Base-by-base conservation (phyloP, 2,329 filamentous ascomycete genomes). In the Gaeumannomyces sp. region DNA sequence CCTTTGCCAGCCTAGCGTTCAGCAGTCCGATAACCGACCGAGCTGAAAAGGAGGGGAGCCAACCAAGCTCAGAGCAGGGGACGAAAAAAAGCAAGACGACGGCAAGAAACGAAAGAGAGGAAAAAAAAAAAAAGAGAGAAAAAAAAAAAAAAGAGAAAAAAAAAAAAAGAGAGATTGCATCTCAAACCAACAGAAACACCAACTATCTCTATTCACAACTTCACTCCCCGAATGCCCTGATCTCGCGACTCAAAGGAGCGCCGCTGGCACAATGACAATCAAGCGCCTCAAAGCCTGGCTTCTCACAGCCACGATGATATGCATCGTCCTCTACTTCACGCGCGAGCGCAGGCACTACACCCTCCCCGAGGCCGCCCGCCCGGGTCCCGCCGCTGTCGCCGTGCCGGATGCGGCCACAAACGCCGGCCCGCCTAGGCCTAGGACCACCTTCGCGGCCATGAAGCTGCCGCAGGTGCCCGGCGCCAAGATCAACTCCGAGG, bases 401-500 rank as follows among this genome's bases (percentile, higher is more conserved):
- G 11, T 13, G 11, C 45, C 22, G 19, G 8, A 7, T n/a, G 19
- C 8, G 45, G 45, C 7, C 11, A 11, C 19, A 4, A 11, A n/a
- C 45, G 16, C 19, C 5, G 45, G 45, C 22, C 45, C 45, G 45
- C 45, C 45, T 6, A 53, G 45, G 45, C 22, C 45, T n/a, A 53
- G 45, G 45, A 53, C 45, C 45, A 53, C 45, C 19, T 53, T 8
- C 19, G 45, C 45, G 45, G 19, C 45, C 45, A n/a, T 53, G 45
- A 53, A 22, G 25, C 27, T 62, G 28, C 61, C 45, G 16, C 35
- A 31, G 10, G 3, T 14, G 4, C 25, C 38, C 7, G 29, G 45
- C 63, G 38, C 63, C 31, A 56, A 58, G 58, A 25, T 64, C 65
- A 50, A 50, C 53, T 6, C 33, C 31, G 29, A 65, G 29, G 64